These are phyloP conservation scores for Umbellularia californica DNA, from an alignment of 164 flowering plant genomes.

Conservation along the genomic window DNA sequence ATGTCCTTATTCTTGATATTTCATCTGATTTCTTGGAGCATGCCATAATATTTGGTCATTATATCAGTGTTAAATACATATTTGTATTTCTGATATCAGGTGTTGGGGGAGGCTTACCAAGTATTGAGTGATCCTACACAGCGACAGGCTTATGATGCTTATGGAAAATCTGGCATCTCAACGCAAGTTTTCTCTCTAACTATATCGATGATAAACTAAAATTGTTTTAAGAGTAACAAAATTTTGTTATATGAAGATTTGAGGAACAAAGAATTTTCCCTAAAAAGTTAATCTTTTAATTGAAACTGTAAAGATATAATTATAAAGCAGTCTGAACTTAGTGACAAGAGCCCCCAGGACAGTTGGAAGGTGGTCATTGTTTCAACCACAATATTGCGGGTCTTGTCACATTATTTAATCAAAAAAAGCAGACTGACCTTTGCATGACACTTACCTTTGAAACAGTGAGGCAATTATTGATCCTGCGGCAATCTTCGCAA, in stretches of 20 bases:
- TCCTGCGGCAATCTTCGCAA: slow-evolving; percentile 97
- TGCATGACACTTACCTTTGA: background rate
- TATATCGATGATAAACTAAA: background rate
- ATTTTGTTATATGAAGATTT: too few relatives aligned
- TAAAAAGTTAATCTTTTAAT: too few relatives aligned
- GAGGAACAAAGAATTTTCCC: background rate
- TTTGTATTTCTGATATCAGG: slow-evolving; percentile 35
- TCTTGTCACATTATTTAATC: background rate
- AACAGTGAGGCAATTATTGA: slow-evolving; percentile 88
- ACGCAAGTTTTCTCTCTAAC: slow-evolving; percentile 44
- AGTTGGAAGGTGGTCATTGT: background rate
- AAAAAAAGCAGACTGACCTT: background rate
- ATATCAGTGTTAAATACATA: background rate
- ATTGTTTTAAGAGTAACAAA: background rate
- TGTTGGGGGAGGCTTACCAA: slow-evolving; percentile 95
- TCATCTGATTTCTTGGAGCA: background rate
- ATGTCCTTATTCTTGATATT: background rate
- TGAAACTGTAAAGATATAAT: too few relatives aligned
- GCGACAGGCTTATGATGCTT: slow-evolving; percentile 82
- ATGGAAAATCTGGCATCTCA: slow-evolving; percentile 94
- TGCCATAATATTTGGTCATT: background rate
- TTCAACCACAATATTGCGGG: background rate
- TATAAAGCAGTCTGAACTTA: too few relatives aligned
- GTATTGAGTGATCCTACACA: slow-evolving; percentile 88
- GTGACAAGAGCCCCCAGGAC: too few relatives aligned